Percentiles rank a stretch among this genome's conserved stretches.
phyloP scores from a whole-genome alignment of 306 rosid genomes.

The Quercus engelmannii region DNA sequence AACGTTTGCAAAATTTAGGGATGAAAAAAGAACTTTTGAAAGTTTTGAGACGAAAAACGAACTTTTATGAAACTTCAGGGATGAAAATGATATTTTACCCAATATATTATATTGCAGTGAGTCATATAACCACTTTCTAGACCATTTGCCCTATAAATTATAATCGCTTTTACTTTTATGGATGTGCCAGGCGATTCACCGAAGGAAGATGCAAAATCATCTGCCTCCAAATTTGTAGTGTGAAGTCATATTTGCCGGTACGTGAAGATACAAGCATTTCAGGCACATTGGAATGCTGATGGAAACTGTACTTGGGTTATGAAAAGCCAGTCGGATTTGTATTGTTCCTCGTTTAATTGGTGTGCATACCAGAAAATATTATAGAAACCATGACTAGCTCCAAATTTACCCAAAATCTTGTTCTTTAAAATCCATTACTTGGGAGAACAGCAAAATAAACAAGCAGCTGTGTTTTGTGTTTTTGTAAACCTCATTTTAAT shows the following conservation, averaged over 20 bases:
- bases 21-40: too few species aligned
- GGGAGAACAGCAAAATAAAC: not conserved
- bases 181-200: conserved; percentile 40
- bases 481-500: not conserved
- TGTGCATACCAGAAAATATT: not conserved
- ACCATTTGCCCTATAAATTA: conserved; percentile 2
- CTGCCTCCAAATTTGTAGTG: conserved; percentile 32
- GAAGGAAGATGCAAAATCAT: conserved; percentile 35
- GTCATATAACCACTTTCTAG: not conserved
- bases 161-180: conserved; percentile 2
- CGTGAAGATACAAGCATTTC: conserved; percentile 2
- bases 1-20: too few species aligned
- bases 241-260: conserved; percentile 27
- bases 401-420: not conserved
- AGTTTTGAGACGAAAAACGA: too few species aligned
- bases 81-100: too few species aligned
- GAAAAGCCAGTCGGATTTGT: not conserved
- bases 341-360: not conserved
- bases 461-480: not conserved
- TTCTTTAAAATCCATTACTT: conserved; percentile 7
- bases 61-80: too few species aligned
- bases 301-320: conserved; percentile 20
- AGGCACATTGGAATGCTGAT: conserved; percentile 4
- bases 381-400: not conserved
- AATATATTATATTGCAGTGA: too few species aligned